These are phyloP conservation scores for Termitomyces sp. DNA, from an alignment of 768 basidiomycete genomes.

Conservation along the genomic window DNA sequence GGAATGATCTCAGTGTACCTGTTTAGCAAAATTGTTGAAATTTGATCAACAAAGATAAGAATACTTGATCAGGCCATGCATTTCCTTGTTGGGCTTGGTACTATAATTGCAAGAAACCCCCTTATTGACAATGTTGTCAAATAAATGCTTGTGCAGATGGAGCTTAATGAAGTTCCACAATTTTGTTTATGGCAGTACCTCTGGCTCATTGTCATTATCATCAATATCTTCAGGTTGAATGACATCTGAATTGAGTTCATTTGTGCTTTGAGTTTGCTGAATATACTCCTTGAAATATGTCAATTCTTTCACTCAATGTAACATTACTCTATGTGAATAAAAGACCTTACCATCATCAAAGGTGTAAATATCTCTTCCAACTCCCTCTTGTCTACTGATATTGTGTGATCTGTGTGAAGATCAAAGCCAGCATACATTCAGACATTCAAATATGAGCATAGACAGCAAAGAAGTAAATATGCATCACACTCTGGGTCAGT, in stretches of 20 bases:
- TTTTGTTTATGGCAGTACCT: not conserved
- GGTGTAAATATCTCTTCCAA: too few species aligned
- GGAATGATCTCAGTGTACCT: not conserved
- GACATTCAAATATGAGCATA: not conserved
- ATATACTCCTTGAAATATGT: not conserved
- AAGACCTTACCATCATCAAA: too few species aligned
- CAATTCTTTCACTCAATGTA: too few species aligned
- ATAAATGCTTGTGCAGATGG: not conserved
- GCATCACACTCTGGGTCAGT: not conserved
- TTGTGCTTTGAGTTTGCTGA: not conserved
- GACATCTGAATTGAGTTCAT: not conserved
- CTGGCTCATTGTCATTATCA: not conserved
- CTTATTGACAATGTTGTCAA: not conserved
- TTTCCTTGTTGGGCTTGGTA: not conserved
- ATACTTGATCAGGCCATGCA: not conserved
- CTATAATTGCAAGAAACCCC: not conserved
- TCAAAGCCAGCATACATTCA: not conserved
- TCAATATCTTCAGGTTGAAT: not conserved
- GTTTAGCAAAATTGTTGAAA: not conserved
- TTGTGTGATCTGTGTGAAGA: too few species aligned
- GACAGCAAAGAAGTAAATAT: not conserved
- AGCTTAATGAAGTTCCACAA: not conserved
- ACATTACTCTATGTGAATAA: too few species aligned
- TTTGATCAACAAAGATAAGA: not conserved
- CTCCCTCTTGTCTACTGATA: too few species aligned